These are phyloP conservation scores for Polytolypa hystricis DNA, from an alignment of 2,329 filamentous ascomycete genomes.

Conservation along the genomic window DNA sequence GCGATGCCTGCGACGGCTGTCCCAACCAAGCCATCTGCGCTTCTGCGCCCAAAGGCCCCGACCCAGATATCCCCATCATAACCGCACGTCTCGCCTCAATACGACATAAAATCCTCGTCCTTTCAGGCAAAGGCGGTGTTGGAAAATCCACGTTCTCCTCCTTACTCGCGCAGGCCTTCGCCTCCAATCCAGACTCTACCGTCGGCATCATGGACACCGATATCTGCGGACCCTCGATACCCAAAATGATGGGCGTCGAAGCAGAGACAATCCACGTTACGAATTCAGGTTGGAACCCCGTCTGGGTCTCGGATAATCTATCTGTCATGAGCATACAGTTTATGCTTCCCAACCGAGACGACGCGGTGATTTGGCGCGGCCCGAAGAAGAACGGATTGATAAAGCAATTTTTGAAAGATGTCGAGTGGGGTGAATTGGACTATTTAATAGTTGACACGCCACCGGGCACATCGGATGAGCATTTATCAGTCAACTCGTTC, in stretches of 20 bases:
- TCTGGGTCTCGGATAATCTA: slow-evolving; percentile 90
- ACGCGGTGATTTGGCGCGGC: slow-evolving; percentile 93
- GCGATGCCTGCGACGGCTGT: slow-evolving; percentile 83
- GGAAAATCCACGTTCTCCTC: slow-evolving; percentile 92
- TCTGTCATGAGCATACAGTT: slow-evolving; percentile 98
- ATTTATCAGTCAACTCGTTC: slow-evolving; percentile 85
- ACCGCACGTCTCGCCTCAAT: slow-evolving; percentile 70
- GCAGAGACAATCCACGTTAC: slow-evolving; percentile 86
- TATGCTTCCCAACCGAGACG: slow-evolving; percentile 87
- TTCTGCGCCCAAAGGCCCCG: slow-evolving; percentile 84
- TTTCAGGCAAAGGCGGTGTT: slow-evolving; percentile 92
- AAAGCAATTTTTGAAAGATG: slow-evolving; percentile 95
- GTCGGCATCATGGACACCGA: slow-evolving; percentile 98
- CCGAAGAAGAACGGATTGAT: slow-evolving; percentile 98
- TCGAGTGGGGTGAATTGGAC: slow-evolving; percentile 93
- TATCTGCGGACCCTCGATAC: slow-evolving; percentile 90
- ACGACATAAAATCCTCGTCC: slow-evolving; percentile 81
- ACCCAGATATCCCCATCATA: slow-evolving; percentile 86
- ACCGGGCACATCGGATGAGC: slow-evolving; percentile 89
- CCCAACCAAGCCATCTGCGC: slow-evolving; percentile 95
- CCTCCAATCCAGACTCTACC: slow-evolving; percentile 62
- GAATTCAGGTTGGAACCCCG: slow-evolving; percentile 80
- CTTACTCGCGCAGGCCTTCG: slow-evolving; percentile 80
- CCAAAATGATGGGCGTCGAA: slow-evolving; percentile 98
- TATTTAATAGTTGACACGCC: slow-evolving; percentile 91